Percentiles rank a stretch among this genome's conserved stretches.
Conservation (phyloP, 192 early-diverging fungal genomes). For the Phlyctochytrium bullatum region DNA sequence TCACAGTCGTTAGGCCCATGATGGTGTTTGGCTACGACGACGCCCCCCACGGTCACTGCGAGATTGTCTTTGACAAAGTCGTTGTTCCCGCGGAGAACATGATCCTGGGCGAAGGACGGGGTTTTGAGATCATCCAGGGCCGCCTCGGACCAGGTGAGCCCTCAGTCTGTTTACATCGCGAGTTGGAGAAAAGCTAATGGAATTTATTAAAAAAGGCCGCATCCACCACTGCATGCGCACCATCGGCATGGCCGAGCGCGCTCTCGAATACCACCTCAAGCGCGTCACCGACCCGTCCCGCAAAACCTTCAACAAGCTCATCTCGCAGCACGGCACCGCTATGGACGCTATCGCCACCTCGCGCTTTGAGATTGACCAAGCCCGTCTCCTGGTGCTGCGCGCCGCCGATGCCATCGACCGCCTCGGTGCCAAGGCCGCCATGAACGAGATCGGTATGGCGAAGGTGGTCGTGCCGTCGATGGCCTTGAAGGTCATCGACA, state of each 20-base stretch:
- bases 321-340: constrained; percentile 81
- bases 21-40: constrained; percentile 93
- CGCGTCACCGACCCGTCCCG: constrained; percentile 77
- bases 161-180: neutral
- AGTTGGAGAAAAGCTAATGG: constrained; percentile 14
- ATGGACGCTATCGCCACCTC: constrained; percentile 78
- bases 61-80: constrained; percentile 88
- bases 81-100: constrained; percentile 84
- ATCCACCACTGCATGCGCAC: constrained; percentile 98
- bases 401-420: constrained; percentile 92
- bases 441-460: constrained; percentile 96
- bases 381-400: constrained; percentile 86
- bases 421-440: constrained; percentile 79
- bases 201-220: constrained; percentile 54
- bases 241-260: constrained; percentile 91
- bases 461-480: constrained; percentile 88
- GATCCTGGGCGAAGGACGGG: constrained; percentile 92
- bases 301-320: constrained; percentile 82
- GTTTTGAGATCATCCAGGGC: constrained; percentile 98
- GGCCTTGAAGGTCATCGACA: constrained; percentile 74
- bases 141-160: constrained; percentile 77
- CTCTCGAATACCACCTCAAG: constrained; percentile 78
- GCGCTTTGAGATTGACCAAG: constrained; percentile 89
- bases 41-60: constrained; percentile 94
- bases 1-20: constrained; percentile 81